Evolutionary conservation across 108 stramenopile genomes (phyloP), one percentile per base, ranked within the genome.

Genomic region (Licmophora abbreviata): DNA sequence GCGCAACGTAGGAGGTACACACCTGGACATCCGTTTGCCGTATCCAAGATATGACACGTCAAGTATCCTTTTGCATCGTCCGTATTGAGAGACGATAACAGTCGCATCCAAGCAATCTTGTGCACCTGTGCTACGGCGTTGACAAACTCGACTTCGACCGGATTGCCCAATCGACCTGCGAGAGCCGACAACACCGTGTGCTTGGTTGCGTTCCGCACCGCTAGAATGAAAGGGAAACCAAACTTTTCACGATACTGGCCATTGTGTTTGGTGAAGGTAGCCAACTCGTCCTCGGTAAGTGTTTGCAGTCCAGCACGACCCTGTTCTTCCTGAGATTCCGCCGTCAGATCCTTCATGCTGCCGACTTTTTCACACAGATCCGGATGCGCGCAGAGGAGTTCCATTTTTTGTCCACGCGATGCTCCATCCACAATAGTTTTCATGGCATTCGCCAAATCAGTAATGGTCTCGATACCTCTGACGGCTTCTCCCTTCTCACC

Each of bases 61-160:
- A 93, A 68, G 37, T 81, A 90, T 26, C 92, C 92, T 4, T 64
- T 61, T 29, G 73, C 71, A 36, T 77, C 68, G 10, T 60, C 62
- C 7, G 55, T 63, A 40, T 76, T 72, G 10, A 85, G 58, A 20
- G 53, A 59, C n/a, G 74, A 44, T 34, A 89, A 66, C 29, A 93
- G 54, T 50, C 92, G 72, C 88, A 93, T 89, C 85, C 85, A 93
- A 15, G 92, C 92, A 71, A 93, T 93, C 46, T 93, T 93, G 61
- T 85, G 73, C 9, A 93, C 88, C 60, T 93, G 92, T 17, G 58
- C 61, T 29, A 90, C 33, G 21, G 85, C 85, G 1, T 60, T 63
- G 2, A 44, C 58, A 58, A 89, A 74, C 65, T 88, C 88, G 24
- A 38, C 60, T 30, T 88, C 79, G 1, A 40, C 0, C 3, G 64